Conservation (phyloP, 106 monocot species). For the Agapanthus africanus region DNA sequence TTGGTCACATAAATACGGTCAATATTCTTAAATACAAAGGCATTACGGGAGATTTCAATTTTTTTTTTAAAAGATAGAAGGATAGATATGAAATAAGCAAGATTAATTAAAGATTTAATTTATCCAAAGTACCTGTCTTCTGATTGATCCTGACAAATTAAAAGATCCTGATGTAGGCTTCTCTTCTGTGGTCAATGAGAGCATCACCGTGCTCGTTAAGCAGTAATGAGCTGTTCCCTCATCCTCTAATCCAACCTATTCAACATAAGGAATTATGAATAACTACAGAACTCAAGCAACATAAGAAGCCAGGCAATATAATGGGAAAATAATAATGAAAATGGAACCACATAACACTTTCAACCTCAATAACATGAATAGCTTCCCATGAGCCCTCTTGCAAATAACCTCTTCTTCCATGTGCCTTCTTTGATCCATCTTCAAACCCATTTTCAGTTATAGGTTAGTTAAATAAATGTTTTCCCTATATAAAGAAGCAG, state of each 20-base stretch:
- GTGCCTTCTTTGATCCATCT: slow-evolving; percentile 85
- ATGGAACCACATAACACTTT: background rate
- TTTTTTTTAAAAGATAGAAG: too few species aligned
- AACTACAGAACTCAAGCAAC: background rate
- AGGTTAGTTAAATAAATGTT: background rate
- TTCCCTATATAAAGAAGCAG: background rate
- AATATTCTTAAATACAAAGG: background rate
- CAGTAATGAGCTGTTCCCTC: slow-evolving; percentile 73
- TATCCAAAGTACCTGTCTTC: slow-evolving; percentile 66
- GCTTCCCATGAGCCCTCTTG: slow-evolving; percentile 97
- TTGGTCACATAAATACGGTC: background rate
- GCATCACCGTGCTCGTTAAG: slow-evolving; percentile 94
- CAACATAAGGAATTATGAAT: background rate
- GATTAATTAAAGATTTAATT: background rate
- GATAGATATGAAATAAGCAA: background rate
- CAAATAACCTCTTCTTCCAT: slow-evolving; percentile 73
- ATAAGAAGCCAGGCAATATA: background rate
- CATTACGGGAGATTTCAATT: too few species aligned
- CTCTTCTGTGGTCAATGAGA: slow-evolving; percentile 78
- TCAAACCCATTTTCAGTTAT: slow-evolving; percentile 2
- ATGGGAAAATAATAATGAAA: background rate
- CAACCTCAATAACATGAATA: slow-evolving; percentile 95
- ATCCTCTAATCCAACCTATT: slow-evolving; percentile 72
- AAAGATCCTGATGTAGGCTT: slow-evolving; percentile 75
- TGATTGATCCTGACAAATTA: slow-evolving; percentile 86